Evolutionary conservation across 352 stramenopile genomes (phyloP), one percentile per base, ranked within the genome.

Genomic region (Blastocystis sp.): DNA sequence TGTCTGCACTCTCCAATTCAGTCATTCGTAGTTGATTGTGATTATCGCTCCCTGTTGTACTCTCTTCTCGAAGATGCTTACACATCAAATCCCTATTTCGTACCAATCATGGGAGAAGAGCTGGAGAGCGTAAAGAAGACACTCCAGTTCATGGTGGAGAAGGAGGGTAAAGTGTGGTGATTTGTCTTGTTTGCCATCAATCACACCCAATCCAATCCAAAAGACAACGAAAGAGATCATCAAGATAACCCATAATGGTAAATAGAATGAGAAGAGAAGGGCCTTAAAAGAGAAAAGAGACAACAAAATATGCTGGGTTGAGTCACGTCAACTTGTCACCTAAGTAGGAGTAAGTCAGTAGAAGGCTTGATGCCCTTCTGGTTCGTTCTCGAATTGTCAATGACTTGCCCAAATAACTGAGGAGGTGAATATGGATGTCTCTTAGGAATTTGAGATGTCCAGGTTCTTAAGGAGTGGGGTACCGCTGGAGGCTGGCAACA

Each of bases 401-500:
- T 81, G 71, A 81, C 57, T 81, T 81, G 71, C 71, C 71, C 71
- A 81, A 65, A 65, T 81, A 65, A 60, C 43, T 63, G 17, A n/a
- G 43, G 60, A 65, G 71, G 71, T 81, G 28, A 81, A 81, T 60
- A 65, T 68, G 71, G 71, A 65, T 64, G 38, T 64, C 28, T 81
- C 71, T 65, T 81, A 81, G 71, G 71, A 81, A 66, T 81, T 81
- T 54, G 71, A 81, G 57, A 64, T 54, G 42, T 64, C 71, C 71
- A 28, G 42, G 34, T 81, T 81, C 28, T 65, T 81, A 81, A 65
- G 54, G 45, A 81, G 52, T 81, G 48, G 71, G 71, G 71, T 54
- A 81, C 57, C 71, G 71, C 71, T 81, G 71, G 71, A 81, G 71
- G 71, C 71, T 81, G 71, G 71, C 71, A 81, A 81, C 71, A 81